Conservation (phyloP, 2,329 filamentous ascomycete species). For the Fusarium pilosicola region DNA sequence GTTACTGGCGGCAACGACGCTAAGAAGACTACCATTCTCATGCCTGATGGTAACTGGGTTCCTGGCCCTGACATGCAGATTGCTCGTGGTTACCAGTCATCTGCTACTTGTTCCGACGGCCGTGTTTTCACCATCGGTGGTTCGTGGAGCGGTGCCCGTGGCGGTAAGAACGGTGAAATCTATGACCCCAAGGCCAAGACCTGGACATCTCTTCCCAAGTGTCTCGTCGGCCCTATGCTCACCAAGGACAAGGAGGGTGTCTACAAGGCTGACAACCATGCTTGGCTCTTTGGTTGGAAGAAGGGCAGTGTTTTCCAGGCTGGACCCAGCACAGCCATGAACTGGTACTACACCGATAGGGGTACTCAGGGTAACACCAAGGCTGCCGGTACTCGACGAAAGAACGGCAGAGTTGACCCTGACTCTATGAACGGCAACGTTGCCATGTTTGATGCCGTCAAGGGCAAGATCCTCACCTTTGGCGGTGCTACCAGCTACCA, state of each 20-base stretch:
- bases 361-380: slow-evolving; percentile 39
- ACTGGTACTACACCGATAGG: slow-evolving; percentile 61
- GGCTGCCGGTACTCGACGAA: slow-evolving; percentile 41
- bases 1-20: slow-evolving; percentile 65
- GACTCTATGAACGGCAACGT: slow-evolving; percentile 65
- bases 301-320: slow-evolving; percentile 62
- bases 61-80: slow-evolving; percentile 30
- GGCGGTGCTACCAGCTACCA: slow-evolving; percentile 61
- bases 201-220: slow-evolving; percentile 42
- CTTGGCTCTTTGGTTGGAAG: slow-evolving; percentile 52
- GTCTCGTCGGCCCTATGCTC: slow-evolving; percentile 58
- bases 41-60: slow-evolving; percentile 38
- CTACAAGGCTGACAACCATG: slow-evolving; percentile 51
- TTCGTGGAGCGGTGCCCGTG: slow-evolving; percentile 29
- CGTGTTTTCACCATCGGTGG: slow-evolving; percentile 37
- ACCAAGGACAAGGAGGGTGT: slow-evolving; percentile 55
- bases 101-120: slow-evolving; percentile 29
- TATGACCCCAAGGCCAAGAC: slow-evolving; percentile 22
- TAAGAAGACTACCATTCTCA: slow-evolving; percentile 59
- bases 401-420: slow-evolving; percentile 51
- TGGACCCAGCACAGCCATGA: slow-evolving; percentile 62
- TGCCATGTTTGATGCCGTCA: slow-evolving; percentile 68
- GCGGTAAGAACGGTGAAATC: slow-evolving; percentile 34
- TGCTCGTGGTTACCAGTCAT: slow-evolving; percentile 31
- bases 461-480: slow-evolving; percentile 64